Evolutionary conservation across 2,329 filamentous ascomycete species (phyloP), one percentile per base, ranked within the genome.

Genomic region (Talaromyces albobiverticillius): DNA sequence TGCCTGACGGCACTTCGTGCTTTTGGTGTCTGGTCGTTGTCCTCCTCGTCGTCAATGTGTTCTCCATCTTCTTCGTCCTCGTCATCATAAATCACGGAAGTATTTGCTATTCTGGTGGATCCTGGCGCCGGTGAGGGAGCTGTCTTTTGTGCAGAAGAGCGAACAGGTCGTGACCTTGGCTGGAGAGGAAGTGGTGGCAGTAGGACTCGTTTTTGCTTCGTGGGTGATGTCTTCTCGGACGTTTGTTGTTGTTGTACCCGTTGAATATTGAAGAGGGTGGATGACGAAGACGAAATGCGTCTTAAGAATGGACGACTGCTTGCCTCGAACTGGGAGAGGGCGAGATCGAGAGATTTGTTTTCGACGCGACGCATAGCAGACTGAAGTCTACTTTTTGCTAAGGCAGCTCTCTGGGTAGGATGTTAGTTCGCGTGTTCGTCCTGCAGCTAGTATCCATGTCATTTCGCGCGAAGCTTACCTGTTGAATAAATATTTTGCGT

Each of bases 281-380:
- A 49, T n/a, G 43, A 36, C 2, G 36, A 42, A 5, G 53, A 31
- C 2, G 29, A 16, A 7, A 36, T 34, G 38, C 31, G 18, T 31
- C 41, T 26, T 26, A 46, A 7, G 16, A 53, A 46, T 13, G 42
- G 45, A 23, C 50, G 49, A 36, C 54, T 49, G 23, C 41, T 42
- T 29, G 66, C 70, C 60, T 75, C 71, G 20, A 73, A 64, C n/a
- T 71, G 70, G 18, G 70, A 72, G 26, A 75, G 54, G 14, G 71
- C 66, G 16, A 69, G 70, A 54, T 75, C 72, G 47, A 74, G 67
- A 54, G 72, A 66, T 52, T 70, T 63, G 54, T 69, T 62, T 55
- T 63, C 62, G 40, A 72, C 66, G 51, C 64, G 68, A 42, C 68
- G 71, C 71, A 74, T 72, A 45, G 72, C 72, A 38, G 62, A 67